Evolutionary conservation across 129 eudicot genomes (phyloP), one percentile per base, ranked within the genome.

Genomic region (Tagetes erecta): DNA sequence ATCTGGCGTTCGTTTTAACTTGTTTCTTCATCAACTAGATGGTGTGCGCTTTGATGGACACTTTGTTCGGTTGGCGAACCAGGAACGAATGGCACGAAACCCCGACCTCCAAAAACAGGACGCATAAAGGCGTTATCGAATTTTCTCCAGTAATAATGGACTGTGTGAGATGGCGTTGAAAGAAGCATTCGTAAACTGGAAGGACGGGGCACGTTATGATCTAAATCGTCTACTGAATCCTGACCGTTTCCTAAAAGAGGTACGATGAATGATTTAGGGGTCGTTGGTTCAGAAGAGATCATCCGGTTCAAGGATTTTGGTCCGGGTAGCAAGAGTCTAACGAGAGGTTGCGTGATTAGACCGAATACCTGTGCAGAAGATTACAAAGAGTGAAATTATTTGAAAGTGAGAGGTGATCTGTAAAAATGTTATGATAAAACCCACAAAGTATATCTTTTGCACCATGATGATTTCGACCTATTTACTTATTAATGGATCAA

Each of bases 71-170:
- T 89, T 4, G 98, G 96, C 56, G 98, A 92, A 49, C 98, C 96
- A 10, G 95, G 90, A 42, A 92, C 64, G 13, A 64, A 89, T 8
- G 95, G 98, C n/a, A 87, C 96, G 8, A 92, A 92, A 68, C 98
- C 98, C 46, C 98, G 88, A n/a, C 98, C 98, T 52, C 98, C 98
- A 68, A 92, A 92, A 56, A 89, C 88, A 2, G 96, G 98, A n/a
- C 96, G 92, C 98, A 92, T 92, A 76, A 89, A 87, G 4, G 90
- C 87, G 30, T 92, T 81, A 52, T 92, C 98, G n/a, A 92, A 92
- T 68, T 87, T 89, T 73, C 98, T 86, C 98, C 98, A 92, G 67
- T 92, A 92, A 64, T 85, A 67, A 77, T 92, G 98, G 66, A 92
- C 95, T 0, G 86, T 87, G 80, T 71, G 96, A 40, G 90, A 58